These are phyloP conservation scores for Lipomyces chichibuensis DNA, from an alignment of 805 yeast genomes.

Conservation along the genomic window DNA sequence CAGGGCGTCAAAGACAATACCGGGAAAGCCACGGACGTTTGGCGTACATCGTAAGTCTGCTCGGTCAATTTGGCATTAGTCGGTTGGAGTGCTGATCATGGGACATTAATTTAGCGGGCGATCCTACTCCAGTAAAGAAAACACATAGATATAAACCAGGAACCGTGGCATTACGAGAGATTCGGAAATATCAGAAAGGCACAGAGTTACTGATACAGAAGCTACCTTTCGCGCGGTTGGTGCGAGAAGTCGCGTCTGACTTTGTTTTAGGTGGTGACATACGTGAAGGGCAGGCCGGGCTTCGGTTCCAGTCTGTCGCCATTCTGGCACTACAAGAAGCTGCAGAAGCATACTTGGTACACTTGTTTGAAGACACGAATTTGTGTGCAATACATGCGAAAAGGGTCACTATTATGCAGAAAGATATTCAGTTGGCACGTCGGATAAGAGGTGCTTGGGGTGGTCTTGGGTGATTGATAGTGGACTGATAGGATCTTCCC, in stretches of 20 bases:
- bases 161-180: conserved; percentile 94
- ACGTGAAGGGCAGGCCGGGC: conserved; percentile 48
- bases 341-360: conserved; percentile 96
- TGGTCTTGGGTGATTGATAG: conserved; percentile 24
- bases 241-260: conserved; percentile 93
- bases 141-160: conserved; percentile 95
- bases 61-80: neutral
- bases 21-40: conserved; percentile 13
- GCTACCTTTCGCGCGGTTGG: conserved; percentile 96
- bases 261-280: conserved; percentile 55
- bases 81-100: neutral
- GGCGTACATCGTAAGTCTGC: conserved; percentile 13
- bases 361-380: conserved; percentile 96
- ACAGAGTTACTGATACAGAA: conserved; percentile 94
- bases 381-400: conserved; percentile 98
- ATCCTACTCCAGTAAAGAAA: conserved; percentile 57
- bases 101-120: conserved; percentile 10
- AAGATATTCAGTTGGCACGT: conserved; percentile 97
- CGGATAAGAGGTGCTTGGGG: conserved; percentile 83
- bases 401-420: conserved; percentile 98
- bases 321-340: conserved; percentile 98
- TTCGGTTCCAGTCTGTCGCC: conserved; percentile 97
- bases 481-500: neutral
- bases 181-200: conserved; percentile 95
- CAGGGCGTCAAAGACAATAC: conserved; percentile 25